These are phyloP conservation scores for Rosa multiflora DNA, from an alignment of 306 rosid genomes.

Conservation along the genomic window DNA sequence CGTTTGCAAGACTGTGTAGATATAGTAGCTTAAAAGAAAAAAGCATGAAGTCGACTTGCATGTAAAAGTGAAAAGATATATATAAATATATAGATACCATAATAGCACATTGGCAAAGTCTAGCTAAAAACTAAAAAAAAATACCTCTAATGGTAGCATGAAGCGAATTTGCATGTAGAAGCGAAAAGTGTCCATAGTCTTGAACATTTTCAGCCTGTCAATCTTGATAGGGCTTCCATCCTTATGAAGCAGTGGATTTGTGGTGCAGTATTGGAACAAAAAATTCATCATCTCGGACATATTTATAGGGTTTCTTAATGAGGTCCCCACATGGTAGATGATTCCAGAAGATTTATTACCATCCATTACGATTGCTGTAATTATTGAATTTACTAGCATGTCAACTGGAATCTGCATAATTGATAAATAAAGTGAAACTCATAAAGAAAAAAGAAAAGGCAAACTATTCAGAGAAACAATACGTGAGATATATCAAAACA, in stretches of 20 bases:
- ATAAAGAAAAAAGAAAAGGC: too few relatives aligned
- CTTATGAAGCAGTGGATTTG: constrained; percentile 1
- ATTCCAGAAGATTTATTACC: constrained; percentile 15
- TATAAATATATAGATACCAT: too few relatives aligned
- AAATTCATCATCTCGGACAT: background rate
- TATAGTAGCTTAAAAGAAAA: too few relatives aligned
- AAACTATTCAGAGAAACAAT: too few relatives aligned
- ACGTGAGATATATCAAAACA: too few relatives aligned
- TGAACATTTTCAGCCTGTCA: background rate
- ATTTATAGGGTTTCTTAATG: constrained; percentile 27
- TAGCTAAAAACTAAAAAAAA: background rate
- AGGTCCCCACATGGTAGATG: constrained; percentile 42
- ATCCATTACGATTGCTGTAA: constrained; percentile 24
- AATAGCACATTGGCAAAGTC: too few relatives aligned
- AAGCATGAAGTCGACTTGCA: too few relatives aligned
- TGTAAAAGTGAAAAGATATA: too few relatives aligned
- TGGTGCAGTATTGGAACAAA: constrained; percentile 9
- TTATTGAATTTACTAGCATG: constrained; percentile 37
- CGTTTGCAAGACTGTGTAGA: too few relatives aligned
- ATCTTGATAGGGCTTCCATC: constrained; percentile 19
- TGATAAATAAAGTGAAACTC: background rate
- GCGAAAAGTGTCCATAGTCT: constrained; percentile 17
- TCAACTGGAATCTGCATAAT: constrained; percentile 46
- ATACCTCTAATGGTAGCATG: constrained; percentile 27
- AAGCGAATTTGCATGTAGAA: constrained; percentile 13